These are phyloP conservation scores for Fusarium tanahbumbuense DNA, from an alignment of 2,329 filamentous ascomycete genomes.

Conservation along the genomic window DNA sequence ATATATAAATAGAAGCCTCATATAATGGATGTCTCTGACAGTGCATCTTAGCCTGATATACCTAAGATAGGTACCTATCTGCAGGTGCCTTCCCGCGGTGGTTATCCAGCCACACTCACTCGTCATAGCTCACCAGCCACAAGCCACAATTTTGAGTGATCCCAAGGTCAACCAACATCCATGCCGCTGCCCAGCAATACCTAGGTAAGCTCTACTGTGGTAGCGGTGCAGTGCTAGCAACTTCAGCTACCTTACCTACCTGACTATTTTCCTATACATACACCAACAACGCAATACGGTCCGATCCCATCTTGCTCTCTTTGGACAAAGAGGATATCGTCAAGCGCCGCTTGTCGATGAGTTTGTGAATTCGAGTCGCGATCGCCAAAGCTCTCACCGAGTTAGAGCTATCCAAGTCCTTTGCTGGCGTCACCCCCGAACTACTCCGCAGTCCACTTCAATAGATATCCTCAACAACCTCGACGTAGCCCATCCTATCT, in stretches of 20 bases:
- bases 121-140: slow-evolving; percentile 29
- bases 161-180: slow-evolving; percentile 21
- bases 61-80: not conserved
- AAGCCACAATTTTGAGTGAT: not conserved
- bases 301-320: not conserved
- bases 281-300: slow-evolving; percentile 3
- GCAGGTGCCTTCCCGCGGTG: not conserved
- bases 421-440: slow-evolving; percentile 21
- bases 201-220: slow-evolving; percentile 26
- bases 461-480: slow-evolving; percentile 12
- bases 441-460: slow-evolving; percentile 23
- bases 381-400: slow-evolving; percentile 20
- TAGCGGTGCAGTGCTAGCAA: slow-evolving; percentile 23
- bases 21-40: not conserved
- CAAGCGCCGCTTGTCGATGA: slow-evolving; percentile 19
- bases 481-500: slow-evolving; percentile 15
- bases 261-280: slow-evolving; percentile 1
- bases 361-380: slow-evolving; percentile 1
- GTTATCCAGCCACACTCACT: slow-evolving; percentile 25
- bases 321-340: slow-evolving; percentile 1
- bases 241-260: slow-evolving; percentile 17
- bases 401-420: slow-evolving; percentile 17
- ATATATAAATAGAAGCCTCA: not conserved
- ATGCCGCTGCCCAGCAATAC: slow-evolving; percentile 25
- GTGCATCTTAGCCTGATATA: not conserved